A percentile compares a stretch with the other conserved stretches of the same genome.
phyloP scores from a whole-genome alignment of 1,284 basidiomycete genomes.

The Abortiporus biennis region DNA sequence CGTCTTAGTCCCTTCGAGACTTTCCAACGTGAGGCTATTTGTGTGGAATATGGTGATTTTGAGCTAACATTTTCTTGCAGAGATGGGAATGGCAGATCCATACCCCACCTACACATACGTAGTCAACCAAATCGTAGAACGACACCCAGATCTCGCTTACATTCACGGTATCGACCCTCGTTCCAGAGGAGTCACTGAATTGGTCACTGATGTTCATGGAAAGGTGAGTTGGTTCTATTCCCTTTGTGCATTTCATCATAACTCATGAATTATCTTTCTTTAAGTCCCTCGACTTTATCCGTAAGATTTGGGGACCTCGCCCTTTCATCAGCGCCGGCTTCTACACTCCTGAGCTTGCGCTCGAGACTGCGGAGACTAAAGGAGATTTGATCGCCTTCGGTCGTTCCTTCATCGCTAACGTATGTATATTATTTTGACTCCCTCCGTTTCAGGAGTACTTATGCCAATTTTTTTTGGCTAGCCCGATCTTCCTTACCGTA shows the following conservation, averaged over 20 bases:
- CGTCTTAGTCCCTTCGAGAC: conserved; percentile 46
- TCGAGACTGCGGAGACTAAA: conserved; percentile 21
- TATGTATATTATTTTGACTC: conserved; percentile 11
- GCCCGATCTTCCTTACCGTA: conserved; percentile 43
- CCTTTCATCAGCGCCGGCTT: conserved; percentile 31
- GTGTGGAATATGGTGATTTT: neutral
- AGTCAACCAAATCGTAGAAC: conserved; percentile 18
- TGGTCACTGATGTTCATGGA: conserved; percentile 3
- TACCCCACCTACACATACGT: conserved; percentile 27
- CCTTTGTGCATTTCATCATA: too few species aligned
- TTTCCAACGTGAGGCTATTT: conserved; percentile 28
- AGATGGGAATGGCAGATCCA: conserved; percentile 34
- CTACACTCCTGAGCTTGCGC: conserved; percentile 17
- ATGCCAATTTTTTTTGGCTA: conserved; percentile 10
- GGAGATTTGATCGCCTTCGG: conserved; percentile 38
- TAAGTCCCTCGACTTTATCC: conserved; percentile 15
- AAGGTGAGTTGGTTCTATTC: conserved; percentile 2
- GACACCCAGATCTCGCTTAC: conserved; percentile 39
- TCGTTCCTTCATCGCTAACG: conserved; percentile 38
- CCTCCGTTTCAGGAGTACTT: neutral
- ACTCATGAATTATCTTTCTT: too few species aligned
- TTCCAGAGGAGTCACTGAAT: too few species aligned
- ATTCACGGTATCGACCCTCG: conserved; percentile 38
- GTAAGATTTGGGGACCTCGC: conserved; percentile 21
- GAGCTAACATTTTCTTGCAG: conserved; percentile 15